A percentile compares a stretch with the other conserved stretches of the same genome.
phyloP scores from a whole-genome alignment of 306 rosid genomes.

The Vigna angularis region DNA sequence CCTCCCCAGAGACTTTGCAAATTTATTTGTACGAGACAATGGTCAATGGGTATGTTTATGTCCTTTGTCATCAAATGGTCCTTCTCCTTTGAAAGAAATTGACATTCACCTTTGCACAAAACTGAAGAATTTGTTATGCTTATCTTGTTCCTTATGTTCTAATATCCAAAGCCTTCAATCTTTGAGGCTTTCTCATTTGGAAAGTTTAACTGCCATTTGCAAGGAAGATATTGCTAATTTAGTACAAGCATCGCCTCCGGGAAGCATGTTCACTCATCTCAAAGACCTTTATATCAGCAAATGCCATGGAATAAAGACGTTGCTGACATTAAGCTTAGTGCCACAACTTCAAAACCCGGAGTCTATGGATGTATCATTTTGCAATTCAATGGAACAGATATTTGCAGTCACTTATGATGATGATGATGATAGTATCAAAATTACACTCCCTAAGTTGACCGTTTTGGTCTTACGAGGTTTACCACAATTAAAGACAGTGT shows the following conservation, averaged over 20 bases:
- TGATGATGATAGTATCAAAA: neutral
- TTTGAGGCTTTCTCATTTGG: neutral
- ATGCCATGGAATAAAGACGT: neutral
- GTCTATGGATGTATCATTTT: fast-evolving
- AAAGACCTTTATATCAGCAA: fast-evolving
- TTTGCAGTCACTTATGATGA: neutral
- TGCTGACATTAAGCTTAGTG: neutral
- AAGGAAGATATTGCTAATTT: neutral
- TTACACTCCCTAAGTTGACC: neutral
- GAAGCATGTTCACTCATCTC: neutral
- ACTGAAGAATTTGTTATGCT: constrained; percentile 29
- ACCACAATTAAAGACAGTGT: neutral
- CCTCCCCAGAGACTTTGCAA: neutral
- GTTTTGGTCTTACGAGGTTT: fast-evolving
- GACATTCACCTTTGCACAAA: fast-evolving
- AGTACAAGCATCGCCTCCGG: no score
- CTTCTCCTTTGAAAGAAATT: neutral
- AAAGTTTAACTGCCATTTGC: neutral
- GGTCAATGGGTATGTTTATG: constrained; percentile 23
- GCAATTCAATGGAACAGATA: neutral
- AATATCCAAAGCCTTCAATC: neutral
- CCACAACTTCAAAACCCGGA: neutral
- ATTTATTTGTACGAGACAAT: neutral
- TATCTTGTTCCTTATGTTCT: neutral
- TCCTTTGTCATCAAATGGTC: neutral